Percentiles rank a stretch among this genome's conserved stretches.
These are phyloP conservation scores for Vitis hybrid DNA, from an alignment of 177 flowering plant species.

Conservation along the genomic window DNA sequence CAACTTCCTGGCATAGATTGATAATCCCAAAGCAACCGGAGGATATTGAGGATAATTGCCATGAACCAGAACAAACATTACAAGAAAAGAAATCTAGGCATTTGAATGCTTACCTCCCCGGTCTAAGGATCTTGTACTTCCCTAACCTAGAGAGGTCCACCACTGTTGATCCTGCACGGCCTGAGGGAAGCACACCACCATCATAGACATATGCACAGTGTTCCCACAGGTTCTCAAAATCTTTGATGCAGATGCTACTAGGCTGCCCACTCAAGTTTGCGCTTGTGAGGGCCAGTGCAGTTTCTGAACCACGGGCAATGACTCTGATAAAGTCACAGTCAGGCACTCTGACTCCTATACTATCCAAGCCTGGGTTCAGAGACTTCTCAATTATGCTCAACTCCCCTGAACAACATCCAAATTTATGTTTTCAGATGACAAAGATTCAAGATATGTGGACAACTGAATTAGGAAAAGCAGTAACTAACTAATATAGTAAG, in stretches of 20 bases:
- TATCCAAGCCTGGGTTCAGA: slow-evolving; percentile 84
- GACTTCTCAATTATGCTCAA: slow-evolving; percentile 87
- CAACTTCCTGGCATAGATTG: no score
- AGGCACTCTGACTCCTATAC: slow-evolving; percentile 94
- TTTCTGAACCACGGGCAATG: slow-evolving; percentile 70
- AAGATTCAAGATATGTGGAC: not conserved
- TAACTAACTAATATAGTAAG: no score
- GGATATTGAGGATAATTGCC: no score
- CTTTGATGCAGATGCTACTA: slow-evolving; percentile 77
- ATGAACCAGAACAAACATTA: no score
- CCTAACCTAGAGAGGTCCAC: slow-evolving; percentile 77
- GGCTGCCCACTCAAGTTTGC: slow-evolving; percentile 89
- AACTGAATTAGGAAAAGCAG: not conserved
- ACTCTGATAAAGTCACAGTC: slow-evolving; percentile 70
- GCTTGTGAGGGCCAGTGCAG: slow-evolving; percentile 91
- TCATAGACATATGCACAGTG: slow-evolving; percentile 83
- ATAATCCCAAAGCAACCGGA: no score
- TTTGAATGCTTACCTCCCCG: slow-evolving; percentile 69
- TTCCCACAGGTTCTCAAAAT: slow-evolving; percentile 86
- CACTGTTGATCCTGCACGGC: slow-evolving; percentile 93
- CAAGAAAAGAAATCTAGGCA: not conserved
- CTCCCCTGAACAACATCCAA: slow-evolving; percentile 51
- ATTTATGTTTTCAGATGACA: not conserved
- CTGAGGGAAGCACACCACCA: slow-evolving; percentile 83
- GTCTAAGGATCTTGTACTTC: slow-evolving; percentile 76